Percentiles rank a stretch among this genome's conserved stretches.
These are phyloP conservation scores for Blastobotrys raffinosifermentans DNA, from an alignment of 1,139 yeast species.

Conservation along the genomic window DNA sequence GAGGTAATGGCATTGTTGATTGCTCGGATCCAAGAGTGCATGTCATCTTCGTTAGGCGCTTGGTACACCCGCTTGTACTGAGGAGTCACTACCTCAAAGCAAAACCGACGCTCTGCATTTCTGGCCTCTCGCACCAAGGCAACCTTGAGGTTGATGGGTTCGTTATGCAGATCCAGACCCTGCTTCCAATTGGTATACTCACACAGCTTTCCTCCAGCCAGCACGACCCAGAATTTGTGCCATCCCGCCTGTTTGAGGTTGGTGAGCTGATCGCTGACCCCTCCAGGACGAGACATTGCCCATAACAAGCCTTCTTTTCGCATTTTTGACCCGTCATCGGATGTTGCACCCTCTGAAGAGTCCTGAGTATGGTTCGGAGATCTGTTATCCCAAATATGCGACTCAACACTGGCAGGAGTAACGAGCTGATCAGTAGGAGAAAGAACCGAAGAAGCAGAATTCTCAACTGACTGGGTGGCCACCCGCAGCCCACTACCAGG, in stretches of 20 bases:
- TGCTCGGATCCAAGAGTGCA: constrained; percentile 63
- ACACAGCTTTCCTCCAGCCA: constrained; percentile 57
- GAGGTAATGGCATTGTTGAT: constrained; percentile 37
- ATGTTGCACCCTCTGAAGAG: constrained; percentile 4
- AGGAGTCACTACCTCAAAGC: constrained; percentile 76
- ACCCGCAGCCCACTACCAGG: too few species aligned
- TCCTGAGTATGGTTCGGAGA: constrained; percentile 5
- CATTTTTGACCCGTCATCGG: constrained; percentile 4
- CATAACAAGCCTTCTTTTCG: constrained; percentile 55
- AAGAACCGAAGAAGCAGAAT: too few species aligned
- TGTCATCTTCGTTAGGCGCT: constrained; percentile 64
- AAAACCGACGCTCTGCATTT: constrained; percentile 43
- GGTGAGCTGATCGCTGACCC: constrained; percentile 41
- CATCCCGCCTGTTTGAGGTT: constrained; percentile 70
- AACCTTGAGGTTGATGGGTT: constrained; percentile 68
- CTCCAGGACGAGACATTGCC: constrained; percentile 43
- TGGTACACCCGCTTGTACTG: constrained; percentile 70
- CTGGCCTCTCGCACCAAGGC: constrained; percentile 56
- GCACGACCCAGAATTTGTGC: constrained; percentile 88
- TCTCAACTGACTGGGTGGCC: too few species aligned
- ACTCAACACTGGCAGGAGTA: too few species aligned
- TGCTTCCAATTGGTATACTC: constrained; percentile 83
- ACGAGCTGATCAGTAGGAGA: too few species aligned
- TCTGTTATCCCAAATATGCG: too few species aligned
- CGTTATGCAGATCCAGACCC: constrained; percentile 55